Conservation (phyloP, 352 stramenopile species). For the Discostella stelligera region DNA sequence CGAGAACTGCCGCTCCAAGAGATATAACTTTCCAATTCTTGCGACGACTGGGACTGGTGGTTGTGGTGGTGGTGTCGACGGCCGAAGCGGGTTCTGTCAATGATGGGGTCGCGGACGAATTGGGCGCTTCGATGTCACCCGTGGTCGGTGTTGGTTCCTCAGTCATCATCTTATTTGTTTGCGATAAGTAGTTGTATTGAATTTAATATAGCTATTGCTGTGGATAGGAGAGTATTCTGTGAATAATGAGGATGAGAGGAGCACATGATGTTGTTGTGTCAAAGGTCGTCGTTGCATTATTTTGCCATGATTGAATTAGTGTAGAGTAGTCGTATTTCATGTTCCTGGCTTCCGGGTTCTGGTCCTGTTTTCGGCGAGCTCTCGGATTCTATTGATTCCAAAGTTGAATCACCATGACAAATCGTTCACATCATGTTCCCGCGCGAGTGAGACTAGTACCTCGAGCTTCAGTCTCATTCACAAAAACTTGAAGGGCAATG, state of each 20-base stretch:
- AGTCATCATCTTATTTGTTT: conserved; percentile 11
- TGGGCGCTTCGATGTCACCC: conserved; percentile 29
- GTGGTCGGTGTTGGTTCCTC: not conserved
- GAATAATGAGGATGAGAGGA: not conserved
- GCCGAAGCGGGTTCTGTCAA: not conserved
- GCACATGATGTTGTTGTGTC: too few species aligned
- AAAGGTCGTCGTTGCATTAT: too few species aligned
- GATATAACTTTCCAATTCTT: conserved; percentile 30
- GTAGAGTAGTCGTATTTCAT: too few species aligned
- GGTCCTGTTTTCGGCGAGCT: too few species aligned
- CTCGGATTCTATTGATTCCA: too few species aligned
- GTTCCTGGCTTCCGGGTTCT: too few species aligned
- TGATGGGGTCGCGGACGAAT: not conserved
- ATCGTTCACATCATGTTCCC: too few species aligned
- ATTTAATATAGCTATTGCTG: not conserved
- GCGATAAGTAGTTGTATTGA: not conserved
- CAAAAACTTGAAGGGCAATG: too few species aligned
- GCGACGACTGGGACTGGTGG: not conserved
- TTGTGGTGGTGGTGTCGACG: not conserved
- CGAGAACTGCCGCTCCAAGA: conserved; percentile 23
- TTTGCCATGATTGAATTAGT: too few species aligned
- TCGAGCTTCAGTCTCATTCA: too few species aligned
- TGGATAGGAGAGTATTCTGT: not conserved
- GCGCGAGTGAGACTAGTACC: too few species aligned
- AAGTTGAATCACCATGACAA: too few species aligned